Evolutionary conservation across 768 basidiomycete species (phyloP), one percentile per base, ranked within the genome.

Genomic region (Serendipita sp.): DNA sequence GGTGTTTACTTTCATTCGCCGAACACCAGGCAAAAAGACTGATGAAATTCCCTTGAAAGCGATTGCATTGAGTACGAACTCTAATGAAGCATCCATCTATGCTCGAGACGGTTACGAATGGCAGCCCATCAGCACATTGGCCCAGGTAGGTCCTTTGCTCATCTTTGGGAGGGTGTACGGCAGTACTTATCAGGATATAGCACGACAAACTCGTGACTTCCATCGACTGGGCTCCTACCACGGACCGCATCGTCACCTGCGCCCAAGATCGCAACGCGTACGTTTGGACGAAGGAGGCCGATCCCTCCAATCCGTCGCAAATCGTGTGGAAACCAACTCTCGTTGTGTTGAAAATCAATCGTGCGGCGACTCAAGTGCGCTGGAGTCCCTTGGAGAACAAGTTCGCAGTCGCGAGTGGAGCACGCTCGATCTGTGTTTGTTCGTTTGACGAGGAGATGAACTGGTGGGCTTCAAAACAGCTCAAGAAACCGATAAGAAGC

Each of bases 221-320:
- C 65, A 96, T 99, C 74, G 94, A 97, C 74, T 99, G 96, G 96
- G 96, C 94, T 11, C 93, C 94, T 16, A 83, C 83, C 69, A 92
- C 96, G 54, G 97, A 98, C 76, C 88, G 91, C 51, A 95, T 99
- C 76, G 95, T 99, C 30, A 98, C 96, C 11, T 91, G 92, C 70
- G 95, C 94, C n/a, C 95, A 99, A 73, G 96, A 99, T 73, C 80
- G 96, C 64, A 99, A 99, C 73, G 95, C 96, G 44, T 99, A 99
- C 71, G 96, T 99, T 37, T 99, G 96, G 96, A 86, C 91, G 64
- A 85, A 88, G 72, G 82, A 82, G 7, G 78, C 82, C 34, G 88
- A 93, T 69, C 78, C 85, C 1, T 77, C 80, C 65, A 88, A 89
- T 0, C 56, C 56, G 10, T 90, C 90, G 3, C 80, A 78, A 51